A percentile compares a stretch with the other conserved stretches of the same genome.
These are phyloP conservation scores for Gyrodon lividus DNA, from an alignment of 768 basidiomycete genomes.

Conservation along the genomic window DNA sequence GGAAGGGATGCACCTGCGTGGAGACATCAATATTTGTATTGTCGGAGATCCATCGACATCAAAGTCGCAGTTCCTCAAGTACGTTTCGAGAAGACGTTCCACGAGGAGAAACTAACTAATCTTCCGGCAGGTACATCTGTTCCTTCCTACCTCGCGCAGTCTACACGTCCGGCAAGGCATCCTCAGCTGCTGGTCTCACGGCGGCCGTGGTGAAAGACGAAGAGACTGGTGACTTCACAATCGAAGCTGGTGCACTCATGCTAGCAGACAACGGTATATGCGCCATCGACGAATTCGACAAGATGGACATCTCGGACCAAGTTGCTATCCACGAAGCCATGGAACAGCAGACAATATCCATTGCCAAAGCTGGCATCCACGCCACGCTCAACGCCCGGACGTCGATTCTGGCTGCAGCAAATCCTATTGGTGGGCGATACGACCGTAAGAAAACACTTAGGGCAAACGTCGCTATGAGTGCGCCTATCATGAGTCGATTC, in stretches of 20 bases:
- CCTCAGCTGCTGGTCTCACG: conserved; percentile 97
- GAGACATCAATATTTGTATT: conserved; percentile 98
- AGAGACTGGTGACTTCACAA: conserved; percentile 98
- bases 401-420: conserved; percentile 96
- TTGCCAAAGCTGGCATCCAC: conserved; percentile 98
- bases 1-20: conserved; percentile 97
- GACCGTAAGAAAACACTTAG: conserved; percentile 91
- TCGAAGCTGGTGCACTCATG: conserved; percentile 99
- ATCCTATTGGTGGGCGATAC: conserved; percentile 95
- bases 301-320: conserved; percentile 98
- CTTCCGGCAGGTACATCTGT: conserved; percentile 78
- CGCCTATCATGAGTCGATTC: conserved; percentile 98
- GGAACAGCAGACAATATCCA: conserved; percentile 99
- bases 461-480: conserved; percentile 95
- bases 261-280: conserved; percentile 99
- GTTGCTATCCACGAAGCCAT: conserved; percentile 99
- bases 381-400: conserved; percentile 97
- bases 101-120: background rate
- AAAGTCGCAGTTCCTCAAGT: conserved; percentile 99
- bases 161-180: conserved; percentile 99
- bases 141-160: conserved; percentile 97
- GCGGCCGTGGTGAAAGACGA: conserved; percentile 98
- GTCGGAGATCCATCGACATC: conserved; percentile 96
- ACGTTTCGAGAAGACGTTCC: conserved; percentile 26
- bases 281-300: conserved; percentile 99